These are phyloP conservation scores for Immersiporthe knoxdaviesiana DNA, from an alignment of 2,329 filamentous ascomycete genomes.

Conservation along the genomic window DNA sequence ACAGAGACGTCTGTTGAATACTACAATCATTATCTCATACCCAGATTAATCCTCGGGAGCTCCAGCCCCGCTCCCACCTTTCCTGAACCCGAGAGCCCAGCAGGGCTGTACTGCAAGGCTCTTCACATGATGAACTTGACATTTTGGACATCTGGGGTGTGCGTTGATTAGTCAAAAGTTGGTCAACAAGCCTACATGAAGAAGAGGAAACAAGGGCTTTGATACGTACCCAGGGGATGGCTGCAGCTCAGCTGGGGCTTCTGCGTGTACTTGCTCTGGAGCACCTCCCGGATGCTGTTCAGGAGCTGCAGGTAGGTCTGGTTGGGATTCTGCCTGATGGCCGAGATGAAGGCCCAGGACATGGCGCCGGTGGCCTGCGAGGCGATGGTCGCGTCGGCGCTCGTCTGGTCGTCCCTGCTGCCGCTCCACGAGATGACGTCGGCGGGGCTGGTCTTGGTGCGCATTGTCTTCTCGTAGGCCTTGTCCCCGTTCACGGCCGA, in stretches of 20 bases:
- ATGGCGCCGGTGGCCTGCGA: constrained; percentile 94
- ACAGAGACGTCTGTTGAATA: not conserved
- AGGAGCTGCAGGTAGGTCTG: constrained; percentile 96
- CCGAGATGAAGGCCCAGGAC: constrained; percentile 95
- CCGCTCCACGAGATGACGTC: constrained; percentile 99
- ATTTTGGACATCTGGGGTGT: constrained; percentile 23
- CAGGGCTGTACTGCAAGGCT: not conserved
- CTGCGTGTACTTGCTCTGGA: constrained; percentile 85
- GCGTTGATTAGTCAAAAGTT: constrained; percentile 5
- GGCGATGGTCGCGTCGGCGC: constrained; percentile 86
- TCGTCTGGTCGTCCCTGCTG: constrained; percentile 94
- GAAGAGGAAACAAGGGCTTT: too few species aligned
- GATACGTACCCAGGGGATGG: constrained; percentile 82
- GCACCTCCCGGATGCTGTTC: constrained; percentile 91
- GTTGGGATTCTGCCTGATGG: constrained; percentile 88
- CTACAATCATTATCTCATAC: not conserved
- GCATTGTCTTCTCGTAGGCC: constrained; percentile 76
- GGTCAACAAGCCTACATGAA: not conserved
- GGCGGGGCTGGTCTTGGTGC: constrained; percentile 90
- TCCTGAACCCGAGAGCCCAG: not conserved
- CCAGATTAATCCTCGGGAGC: not conserved
- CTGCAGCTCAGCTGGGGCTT: constrained; percentile 96
- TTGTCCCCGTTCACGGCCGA: constrained; percentile 79
- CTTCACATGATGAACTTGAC: constrained; percentile 29
- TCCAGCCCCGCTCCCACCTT: not conserved